Base-by-base conservation (phyloP, 2,329 filamentous ascomycete species). In the Claviceps quebecensis region DNA sequence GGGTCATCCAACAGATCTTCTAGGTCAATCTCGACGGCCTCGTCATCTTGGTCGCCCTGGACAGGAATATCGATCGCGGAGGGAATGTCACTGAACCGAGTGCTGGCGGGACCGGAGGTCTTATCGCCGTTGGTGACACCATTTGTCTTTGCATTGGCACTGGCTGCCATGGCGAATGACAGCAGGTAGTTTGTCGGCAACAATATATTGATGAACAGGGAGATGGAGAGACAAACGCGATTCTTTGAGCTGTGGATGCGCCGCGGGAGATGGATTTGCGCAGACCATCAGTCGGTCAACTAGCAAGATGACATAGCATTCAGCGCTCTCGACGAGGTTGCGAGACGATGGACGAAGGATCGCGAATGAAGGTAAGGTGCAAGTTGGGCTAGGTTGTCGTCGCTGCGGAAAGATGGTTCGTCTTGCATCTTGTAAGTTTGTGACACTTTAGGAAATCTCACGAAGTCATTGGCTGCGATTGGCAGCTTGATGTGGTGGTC, bases 1-100 rank as follows among this genome's bases (percentile, higher is more conserved):
- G 88, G 87, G 64, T 97, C 93, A 65, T 97, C 93, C 54, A 90
- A 80, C 40, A 96, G 81, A 57, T 91, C 87, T 64, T 90, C 85
- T 50, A 97, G 80, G 64, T 94, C 87, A 61, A 98, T 87, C 71
- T 97, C 93, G 66, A 98, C 93, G 50, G 79, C 80, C 62, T 89
- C 80, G 57, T 83, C 80, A 59, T 83, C 80, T 56, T 77, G 73
- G 60, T 81, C 80, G 55, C 74, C 75, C 57, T 81, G 77, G 8
- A 83, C 78, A 16, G 80, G 80, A 54, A 84, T 80, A 59, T 84
- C 81, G 64, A 84, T 81, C 47, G 78, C 76, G 16, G 75, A 71
- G 49, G 81, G 80, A 55, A 84, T 81, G 57, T 83, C 77, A 54
- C 77, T 75, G 63, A 83, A 84, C 57, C 81, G 77, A 58, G 71